Conservation (phyloP, 805 yeast species). For the Danielozyma ontarioensis region DNA sequence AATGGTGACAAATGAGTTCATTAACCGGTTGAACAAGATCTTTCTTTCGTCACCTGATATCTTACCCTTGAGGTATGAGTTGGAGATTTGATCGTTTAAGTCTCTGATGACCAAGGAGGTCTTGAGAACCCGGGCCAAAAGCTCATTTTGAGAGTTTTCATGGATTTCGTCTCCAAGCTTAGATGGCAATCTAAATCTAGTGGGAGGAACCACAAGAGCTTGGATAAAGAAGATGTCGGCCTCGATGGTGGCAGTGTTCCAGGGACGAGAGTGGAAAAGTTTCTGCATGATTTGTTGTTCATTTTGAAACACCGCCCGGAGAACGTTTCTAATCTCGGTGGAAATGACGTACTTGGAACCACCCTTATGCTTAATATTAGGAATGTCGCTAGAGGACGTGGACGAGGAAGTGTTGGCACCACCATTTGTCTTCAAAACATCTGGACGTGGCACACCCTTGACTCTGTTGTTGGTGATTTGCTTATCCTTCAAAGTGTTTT, state of each 20-base stretch:
- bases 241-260: slow-evolving; percentile 36
- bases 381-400: slow-evolving; percentile 25
- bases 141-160: slow-evolving; percentile 89
- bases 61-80: slow-evolving; percentile 38
- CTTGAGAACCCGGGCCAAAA: slow-evolving; percentile 71
- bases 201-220: slow-evolving; percentile 89
- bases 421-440: slow-evolving; percentile 47
- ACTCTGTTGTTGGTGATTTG: slow-evolving; percentile 77
- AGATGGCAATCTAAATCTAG: slow-evolving; percentile 94
- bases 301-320: slow-evolving; percentile 66
- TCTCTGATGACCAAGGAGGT: slow-evolving; percentile 83
- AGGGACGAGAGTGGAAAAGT: slow-evolving; percentile 81
- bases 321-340: slow-evolving; percentile 77
- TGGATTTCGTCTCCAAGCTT: slow-evolving; percentile 95
- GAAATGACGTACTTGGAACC: slow-evolving; percentile 86
- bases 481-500: slow-evolving; percentile 76
- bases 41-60: slow-evolving; percentile 59
- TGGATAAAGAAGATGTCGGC: slow-evolving; percentile 90
- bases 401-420: slow-evolving; percentile 4
- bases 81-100: slow-evolving; percentile 76
- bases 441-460: slow-evolving; percentile 71
- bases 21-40: slow-evolving; percentile 76
- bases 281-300: slow-evolving; percentile 67
- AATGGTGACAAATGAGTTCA: slow-evolving; percentile 92
- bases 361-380: slow-evolving; percentile 52